Evolutionary conservation across 352 stramenopile species (phyloP), one percentile per base, ranked within the genome.

Genomic region (Pelagophyceae sp.): DNA sequence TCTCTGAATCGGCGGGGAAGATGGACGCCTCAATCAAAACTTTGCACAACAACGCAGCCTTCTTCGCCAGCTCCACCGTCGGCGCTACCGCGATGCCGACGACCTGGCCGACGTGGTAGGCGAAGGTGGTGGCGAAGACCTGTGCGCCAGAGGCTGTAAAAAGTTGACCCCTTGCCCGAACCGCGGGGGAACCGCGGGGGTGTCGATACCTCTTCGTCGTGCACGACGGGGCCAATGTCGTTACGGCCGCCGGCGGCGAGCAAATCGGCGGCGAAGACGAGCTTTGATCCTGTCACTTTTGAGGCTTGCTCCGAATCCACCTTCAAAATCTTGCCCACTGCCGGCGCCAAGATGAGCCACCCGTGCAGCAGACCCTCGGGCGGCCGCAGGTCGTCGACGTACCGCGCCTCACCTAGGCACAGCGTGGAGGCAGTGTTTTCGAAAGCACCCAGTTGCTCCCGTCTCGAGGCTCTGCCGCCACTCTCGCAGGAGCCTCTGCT

Each of bases 331-430:
- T 81, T 87, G 54, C 95, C 89, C 0, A 88, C 85, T 76, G 87
- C 85, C 0, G 87, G 93, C 23, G 92, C 93, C 2, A 97, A 78
- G 45, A 98, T 91, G n/a, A 98, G 87, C 2, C 87, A 89, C 11
- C 85, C 94, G 60, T 98, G 92, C 0, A 98, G 85, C 40, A 91
- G 92, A 77, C 91, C 88, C 11, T 83, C 51, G 5, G 91, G 92
- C 32, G 90, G 88, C 19, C 88, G 90, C 54, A 98, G 95, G 79
- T 98, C 95, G 78, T 98, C 94, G 0, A 87, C 90, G 85, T 98
- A 98, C n/a, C 90, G 67, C 0, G 95, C 95, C 80, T 97, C 95
- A n/a, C n/a, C n/a, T n/a, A n/a, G n/a, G n/a, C n/a, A n/a, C n/a
- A n/a, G n/a, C n/a, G n/a, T n/a, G n/a, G n/a, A n/a, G n/a, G n/a